Conservation (phyloP, 2,329 filamentous ascomycete genomes). For the Exophiala oligosperma region DNA sequence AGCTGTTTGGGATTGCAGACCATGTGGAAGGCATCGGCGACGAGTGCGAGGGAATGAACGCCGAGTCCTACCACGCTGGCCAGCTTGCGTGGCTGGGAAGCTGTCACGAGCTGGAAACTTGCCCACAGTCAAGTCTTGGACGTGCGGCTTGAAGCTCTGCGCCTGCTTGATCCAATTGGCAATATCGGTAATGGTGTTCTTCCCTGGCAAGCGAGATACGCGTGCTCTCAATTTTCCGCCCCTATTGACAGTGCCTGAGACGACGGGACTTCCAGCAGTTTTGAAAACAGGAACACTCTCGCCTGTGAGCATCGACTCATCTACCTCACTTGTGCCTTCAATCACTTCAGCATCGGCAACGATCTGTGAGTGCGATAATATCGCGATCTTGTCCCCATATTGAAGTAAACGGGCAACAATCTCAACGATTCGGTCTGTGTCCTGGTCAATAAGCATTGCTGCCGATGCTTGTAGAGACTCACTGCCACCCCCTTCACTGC, state of each 20-base stretch:
- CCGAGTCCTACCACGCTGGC: conserved; percentile 59
- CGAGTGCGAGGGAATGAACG: conserved; percentile 85
- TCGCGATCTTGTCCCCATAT: too few species aligned
- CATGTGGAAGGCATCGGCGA: conserved; percentile 98
- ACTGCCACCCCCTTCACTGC: conserved; percentile 54
- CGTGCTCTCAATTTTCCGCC: conserved; percentile 51
- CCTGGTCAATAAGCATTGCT: too few species aligned
- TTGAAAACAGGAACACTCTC: too few species aligned
- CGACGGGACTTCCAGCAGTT: conserved; percentile 50
- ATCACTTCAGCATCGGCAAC: too few species aligned
- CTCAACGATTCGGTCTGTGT: too few species aligned
- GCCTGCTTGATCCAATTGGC: conserved; percentile 71
- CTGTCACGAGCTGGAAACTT: conserved; percentile 24
- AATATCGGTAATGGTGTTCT: conserved; percentile 72
- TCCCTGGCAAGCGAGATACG: conserved; percentile 63
- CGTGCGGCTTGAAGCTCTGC: conserved; percentile 64
- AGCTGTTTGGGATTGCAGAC: conserved; percentile 46
- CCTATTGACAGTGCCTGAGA: conserved; percentile 66
- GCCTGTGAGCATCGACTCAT: too few species aligned
- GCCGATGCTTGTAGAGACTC: too few species aligned
- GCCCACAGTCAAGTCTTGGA: conserved; percentile 77
- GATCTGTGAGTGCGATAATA: too few species aligned
- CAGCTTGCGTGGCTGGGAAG: conserved; percentile 14
- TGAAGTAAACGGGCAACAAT: too few species aligned
- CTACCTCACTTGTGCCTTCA: too few species aligned